Conservation (phyloP, 2,329 filamentous ascomycete genomes). For the Botryotinia convoluta region DNA sequence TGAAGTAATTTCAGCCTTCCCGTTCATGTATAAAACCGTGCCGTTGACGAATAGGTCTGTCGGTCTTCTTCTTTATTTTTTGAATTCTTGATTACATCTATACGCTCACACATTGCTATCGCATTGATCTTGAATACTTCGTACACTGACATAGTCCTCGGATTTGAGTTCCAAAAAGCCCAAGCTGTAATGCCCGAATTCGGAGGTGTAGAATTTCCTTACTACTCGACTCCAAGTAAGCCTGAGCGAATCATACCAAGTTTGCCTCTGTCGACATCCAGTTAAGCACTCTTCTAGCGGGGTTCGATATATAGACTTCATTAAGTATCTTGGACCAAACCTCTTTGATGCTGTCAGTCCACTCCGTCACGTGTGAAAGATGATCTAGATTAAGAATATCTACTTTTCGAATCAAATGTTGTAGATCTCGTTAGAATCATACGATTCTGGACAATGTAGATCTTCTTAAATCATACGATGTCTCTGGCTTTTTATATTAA, state of each 20-base stretch:
- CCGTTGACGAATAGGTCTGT: background rate
- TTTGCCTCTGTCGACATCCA: background rate
- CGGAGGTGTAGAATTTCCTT: background rate
- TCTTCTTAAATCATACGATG: slow-evolving; percentile 11
- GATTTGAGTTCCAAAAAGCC: background rate
- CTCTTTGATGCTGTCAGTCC: too few relatives aligned
- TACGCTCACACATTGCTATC: background rate
- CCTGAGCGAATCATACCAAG: background rate
- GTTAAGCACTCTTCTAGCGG: background rate
- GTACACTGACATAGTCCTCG: background rate
- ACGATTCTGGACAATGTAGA: slow-evolving; percentile 4
- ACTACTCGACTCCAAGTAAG: background rate
- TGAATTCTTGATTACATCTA: background rate
- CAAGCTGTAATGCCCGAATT: background rate
- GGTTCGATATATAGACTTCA: background rate
- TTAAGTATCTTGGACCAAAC: background rate
- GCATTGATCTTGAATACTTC: background rate
- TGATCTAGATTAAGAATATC: background rate
- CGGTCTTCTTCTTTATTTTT: background rate
- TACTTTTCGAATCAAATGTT: background rate
- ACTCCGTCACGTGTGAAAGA: background rate
- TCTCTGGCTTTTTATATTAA: slow-evolving; percentile 5
- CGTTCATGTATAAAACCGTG: background rate
- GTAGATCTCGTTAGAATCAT: slow-evolving; percentile 1
- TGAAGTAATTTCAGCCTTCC: background rate